These are phyloP conservation scores for Prunus dulcis DNA, from an alignment of 306 rosid species.

Conservation along the genomic window DNA sequence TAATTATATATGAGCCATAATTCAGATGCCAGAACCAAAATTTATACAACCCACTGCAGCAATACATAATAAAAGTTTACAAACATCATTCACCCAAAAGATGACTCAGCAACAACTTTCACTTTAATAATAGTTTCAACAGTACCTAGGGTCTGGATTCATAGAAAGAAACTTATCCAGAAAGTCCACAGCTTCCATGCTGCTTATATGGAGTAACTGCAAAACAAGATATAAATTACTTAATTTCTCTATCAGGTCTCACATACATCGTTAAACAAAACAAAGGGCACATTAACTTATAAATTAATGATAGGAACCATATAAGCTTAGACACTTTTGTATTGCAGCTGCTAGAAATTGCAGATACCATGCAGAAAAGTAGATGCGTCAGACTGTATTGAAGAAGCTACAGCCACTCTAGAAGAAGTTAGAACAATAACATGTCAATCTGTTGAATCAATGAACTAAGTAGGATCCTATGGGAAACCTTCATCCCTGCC, in stretches of 20 bases:
- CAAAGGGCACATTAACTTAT: background rate
- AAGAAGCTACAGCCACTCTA: background rate
- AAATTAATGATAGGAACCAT: background rate
- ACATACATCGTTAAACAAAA: background rate
- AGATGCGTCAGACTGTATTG: background rate
- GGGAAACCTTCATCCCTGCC: background rate
- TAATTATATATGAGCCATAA: background rate
- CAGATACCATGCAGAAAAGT: conserved; percentile 1
- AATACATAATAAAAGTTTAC: background rate
- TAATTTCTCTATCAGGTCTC: conserved; percentile 23
- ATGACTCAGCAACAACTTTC: conserved; percentile 1
- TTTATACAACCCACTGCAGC: background rate
- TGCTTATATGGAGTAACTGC: conserved; percentile 60
- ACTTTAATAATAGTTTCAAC: conserved; percentile 14
- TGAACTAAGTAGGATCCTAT: background rate
- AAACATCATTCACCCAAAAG: conserved; percentile 3
- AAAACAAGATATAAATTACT: conserved; percentile 16
- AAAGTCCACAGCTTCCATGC: conserved; percentile 77
- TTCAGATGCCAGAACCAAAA: background rate
- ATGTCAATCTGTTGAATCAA: background rate
- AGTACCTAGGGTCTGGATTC: conserved; percentile 79
- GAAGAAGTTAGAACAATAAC: background rate
- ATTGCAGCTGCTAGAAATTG: background rate
- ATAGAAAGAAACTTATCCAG: conserved; percentile 76
- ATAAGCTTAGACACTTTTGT: background rate